phyloP scores from a whole-genome alignment of 768 basidiomycete genomes.

The Boletales sp. region DNA sequence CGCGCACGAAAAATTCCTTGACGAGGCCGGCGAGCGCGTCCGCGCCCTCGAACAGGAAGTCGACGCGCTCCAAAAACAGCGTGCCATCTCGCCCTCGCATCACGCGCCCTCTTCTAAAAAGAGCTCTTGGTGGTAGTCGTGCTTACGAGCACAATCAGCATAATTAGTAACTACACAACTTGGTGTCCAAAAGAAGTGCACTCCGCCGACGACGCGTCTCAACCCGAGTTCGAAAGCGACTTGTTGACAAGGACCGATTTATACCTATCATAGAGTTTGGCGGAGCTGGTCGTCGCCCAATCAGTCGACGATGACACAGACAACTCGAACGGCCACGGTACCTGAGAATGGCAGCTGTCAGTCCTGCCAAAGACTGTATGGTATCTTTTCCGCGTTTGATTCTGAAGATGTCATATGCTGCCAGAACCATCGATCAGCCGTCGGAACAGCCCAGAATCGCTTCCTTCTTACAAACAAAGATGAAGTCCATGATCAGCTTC shows the following conservation, averaged over 20 bases:
- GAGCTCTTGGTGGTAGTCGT: constrained; percentile 17
- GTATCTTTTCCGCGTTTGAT: constrained; percentile 57
- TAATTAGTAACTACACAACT: constrained; percentile 3
- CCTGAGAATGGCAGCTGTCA: constrained; percentile 73
- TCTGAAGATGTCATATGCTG: constrained; percentile 79
- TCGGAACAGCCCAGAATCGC: constrained; percentile 17
- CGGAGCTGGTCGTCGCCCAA: constrained; percentile 44
- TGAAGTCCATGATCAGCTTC: constrained; percentile 80
- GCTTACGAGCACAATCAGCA: not conserved
- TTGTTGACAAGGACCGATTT: constrained; percentile 58
- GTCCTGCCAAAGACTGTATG: constrained; percentile 63
- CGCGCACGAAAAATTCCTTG: constrained; percentile 68
- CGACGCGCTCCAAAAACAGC: constrained; percentile 28
- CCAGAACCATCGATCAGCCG: constrained; percentile 6
- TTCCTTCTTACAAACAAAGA: constrained; percentile 71
- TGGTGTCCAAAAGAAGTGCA: not conserved
- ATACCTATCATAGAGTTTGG: constrained; percentile 74
- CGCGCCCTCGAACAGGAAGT: constrained; percentile 59
- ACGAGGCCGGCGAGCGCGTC: constrained; percentile 54
- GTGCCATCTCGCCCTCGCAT: not conserved
- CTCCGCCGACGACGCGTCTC: constrained; percentile 3
- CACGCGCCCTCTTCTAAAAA: constrained; percentile 1
- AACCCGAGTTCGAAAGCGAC: constrained; percentile 18
- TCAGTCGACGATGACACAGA: not conserved
- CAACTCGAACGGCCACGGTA: constrained; percentile 33